Conservation (phyloP, 108 stramenopile species). For the Parmales sp. region DNA sequence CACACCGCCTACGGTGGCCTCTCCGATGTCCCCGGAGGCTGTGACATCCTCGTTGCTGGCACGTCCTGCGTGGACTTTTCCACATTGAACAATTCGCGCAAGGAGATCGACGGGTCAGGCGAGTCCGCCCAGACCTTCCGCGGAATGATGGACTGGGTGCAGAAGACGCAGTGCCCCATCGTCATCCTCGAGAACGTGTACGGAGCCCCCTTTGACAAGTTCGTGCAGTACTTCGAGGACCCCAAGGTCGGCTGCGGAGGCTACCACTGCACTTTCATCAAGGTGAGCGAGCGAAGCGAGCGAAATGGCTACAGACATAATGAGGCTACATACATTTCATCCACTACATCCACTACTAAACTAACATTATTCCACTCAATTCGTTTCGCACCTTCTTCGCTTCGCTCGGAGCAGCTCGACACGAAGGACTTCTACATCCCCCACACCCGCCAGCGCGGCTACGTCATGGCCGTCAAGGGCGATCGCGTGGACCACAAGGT, state of each 20-base stretch:
- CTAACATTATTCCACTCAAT: no score
- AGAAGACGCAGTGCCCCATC: slow-evolving; percentile 11
- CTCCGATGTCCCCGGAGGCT: slow-evolving; percentile 9
- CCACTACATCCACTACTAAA: no score
- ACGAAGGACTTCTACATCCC: slow-evolving; percentile 23
- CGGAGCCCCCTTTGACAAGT: slow-evolving; percentile 16
- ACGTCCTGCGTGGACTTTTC: slow-evolving; percentile 25
- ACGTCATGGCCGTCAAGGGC: slow-evolving; percentile 14
- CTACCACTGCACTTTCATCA: no score
- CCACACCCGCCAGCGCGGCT: slow-evolving; percentile 20
- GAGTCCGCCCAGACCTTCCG: slow-evolving; percentile 24
- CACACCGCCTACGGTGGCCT: slow-evolving; percentile 13
- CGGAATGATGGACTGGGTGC: slow-evolving; percentile 23
- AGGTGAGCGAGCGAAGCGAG: no score
- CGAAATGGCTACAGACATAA: no score
- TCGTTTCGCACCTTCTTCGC: no score
- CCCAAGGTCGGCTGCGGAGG: no score
- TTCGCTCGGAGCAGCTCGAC: no score
- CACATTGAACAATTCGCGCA: slow-evolving; percentile 20
- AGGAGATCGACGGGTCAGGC: slow-evolving; percentile 8
- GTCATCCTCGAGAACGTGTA: slow-evolving; percentile 26
- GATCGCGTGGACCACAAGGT: not conserved
- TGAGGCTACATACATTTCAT: no score
- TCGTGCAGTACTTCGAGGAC: not conserved
- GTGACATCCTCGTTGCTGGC: slow-evolving; percentile 18